Evolutionary conservation across 148 eudicot genomes (phyloP), one percentile per base, ranked within the genome.

Genomic region (Arctostaphylos glauca): DNA sequence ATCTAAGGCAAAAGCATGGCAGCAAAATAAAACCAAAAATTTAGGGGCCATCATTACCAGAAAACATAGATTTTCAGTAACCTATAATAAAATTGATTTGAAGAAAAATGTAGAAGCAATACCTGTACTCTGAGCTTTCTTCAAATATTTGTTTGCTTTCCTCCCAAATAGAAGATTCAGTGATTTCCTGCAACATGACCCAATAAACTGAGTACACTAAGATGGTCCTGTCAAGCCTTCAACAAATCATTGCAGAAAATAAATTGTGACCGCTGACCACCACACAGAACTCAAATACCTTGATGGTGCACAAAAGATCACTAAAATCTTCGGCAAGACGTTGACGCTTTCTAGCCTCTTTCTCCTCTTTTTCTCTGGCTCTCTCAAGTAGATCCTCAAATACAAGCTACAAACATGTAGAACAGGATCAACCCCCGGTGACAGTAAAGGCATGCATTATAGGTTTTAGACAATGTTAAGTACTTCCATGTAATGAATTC

Each of bases 311-410:
- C 84, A 96, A 87, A 76, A 90, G 87, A 82, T 94, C 98, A 86
- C 88, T 83, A 84, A 96, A 94, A 78, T 96, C 97, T 79, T 94
- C 91, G 53, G 89, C 88, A 77, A 94, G 87, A 76, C 97, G 95
- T 86, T 93, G 94, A 78, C 94, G 94, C 86, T 91, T 96, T 88
- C 92, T 96, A 71, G 92, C 93, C 86, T 96, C 99, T 87, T 94
- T 94, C 87, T 96, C 98, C 85, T 96, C 98, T 85, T 96, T 94
- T 83, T 96, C 99, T 89, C 87, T 94, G 52, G 90, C 92, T 86
- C 98, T 91, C 86, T 96, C 99, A 83, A 96, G 82, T 46, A 94
- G 90, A 85, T 96, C 99, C 82, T 96, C 99, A 85, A 85, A 96
- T 70, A 93, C 88, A 78, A 96, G 96, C 99, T 96, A 92, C 89